Conservation (phyloP, 2,329 filamentous ascomycete genomes). For the Didymellaceae sp. region DNA sequence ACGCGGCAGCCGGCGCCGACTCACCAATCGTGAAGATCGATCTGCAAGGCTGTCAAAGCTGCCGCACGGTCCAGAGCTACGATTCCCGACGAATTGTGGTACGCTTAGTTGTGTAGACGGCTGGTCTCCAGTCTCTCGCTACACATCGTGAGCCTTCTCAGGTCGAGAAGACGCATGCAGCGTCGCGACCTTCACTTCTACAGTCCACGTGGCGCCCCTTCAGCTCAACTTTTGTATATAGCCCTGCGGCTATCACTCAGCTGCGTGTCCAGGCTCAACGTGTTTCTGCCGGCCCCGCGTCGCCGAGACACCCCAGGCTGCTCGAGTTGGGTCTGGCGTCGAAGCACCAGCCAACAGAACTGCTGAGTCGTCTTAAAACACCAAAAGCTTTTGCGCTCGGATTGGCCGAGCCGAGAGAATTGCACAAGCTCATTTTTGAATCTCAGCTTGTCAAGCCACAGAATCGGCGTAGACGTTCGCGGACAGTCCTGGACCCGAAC, state of each 20-base stretch:
- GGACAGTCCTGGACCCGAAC: neutral
- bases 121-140: constrained; percentile 3
- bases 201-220: constrained; percentile 4
- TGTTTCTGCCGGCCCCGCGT: constrained; percentile 9
- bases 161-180: constrained; percentile 3
- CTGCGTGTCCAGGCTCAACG: constrained; percentile 8
- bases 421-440: neutral
- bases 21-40: neutral
- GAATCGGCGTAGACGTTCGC: constrained; percentile 8
- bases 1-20: constrained; percentile 17
- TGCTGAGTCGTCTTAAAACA: neutral
- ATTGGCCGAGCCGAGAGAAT: constrained; percentile 3
- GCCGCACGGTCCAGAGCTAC: constrained; percentile 12
- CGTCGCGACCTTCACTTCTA: neutral
- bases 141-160: neutral
- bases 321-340: neutral
- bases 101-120: constrained; percentile 1
- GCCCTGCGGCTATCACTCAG: constrained; percentile 3
- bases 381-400: neutral
- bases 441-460: constrained; percentile 6
- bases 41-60: constrained; percentile 3
- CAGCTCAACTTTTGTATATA: neutral
- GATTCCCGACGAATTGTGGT: neutral
- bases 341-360: neutral
- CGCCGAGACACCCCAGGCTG: constrained; percentile 7